phyloP scores from a whole-genome alignment of 805 yeast genomes.

The Tetrapisispora iriomotensis region DNA sequence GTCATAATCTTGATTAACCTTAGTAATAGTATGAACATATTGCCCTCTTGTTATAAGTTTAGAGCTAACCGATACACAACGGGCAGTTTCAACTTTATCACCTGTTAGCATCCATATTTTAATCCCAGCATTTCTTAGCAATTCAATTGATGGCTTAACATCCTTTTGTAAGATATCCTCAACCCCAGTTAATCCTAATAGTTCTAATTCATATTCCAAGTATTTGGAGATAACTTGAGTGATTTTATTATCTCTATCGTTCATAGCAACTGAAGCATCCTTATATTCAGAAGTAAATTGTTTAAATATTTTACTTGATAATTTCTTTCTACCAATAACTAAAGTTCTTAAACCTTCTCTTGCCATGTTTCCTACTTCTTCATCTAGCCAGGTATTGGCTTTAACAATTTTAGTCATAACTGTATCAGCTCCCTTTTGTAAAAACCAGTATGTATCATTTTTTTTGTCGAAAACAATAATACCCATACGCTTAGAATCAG shows the following conservation, averaged over 20 bases:
- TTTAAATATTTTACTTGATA: constrained; percentile 45
- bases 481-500: constrained; percentile 96
- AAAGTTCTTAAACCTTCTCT: constrained; percentile 94
- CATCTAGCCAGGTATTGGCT: constrained; percentile 91
- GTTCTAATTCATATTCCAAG: constrained; percentile 75
- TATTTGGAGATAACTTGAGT: constrained; percentile 55
- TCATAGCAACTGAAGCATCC: constrained; percentile 70
- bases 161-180: constrained; percentile 90
- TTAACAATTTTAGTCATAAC: constrained; percentile 81
- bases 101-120: constrained; percentile 99
- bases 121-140: constrained; percentile 89
- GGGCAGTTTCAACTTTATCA: constrained; percentile 96
- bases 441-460: constrained; percentile 69
- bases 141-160: constrained; percentile 85
- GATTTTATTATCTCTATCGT: constrained; percentile 67
- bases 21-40: constrained; percentile 78
- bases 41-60: constrained; percentile 90
- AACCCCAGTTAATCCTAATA: constrained; percentile 91
- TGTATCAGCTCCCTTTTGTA: constrained; percentile 92
- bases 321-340: constrained; percentile 76
- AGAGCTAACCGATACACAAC: constrained; percentile 95
- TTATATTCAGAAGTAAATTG: constrained; percentile 56
- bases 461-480: constrained; percentile 57
- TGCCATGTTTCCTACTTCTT: constrained; percentile 96
- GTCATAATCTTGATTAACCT: constrained; percentile 44